Base-by-base conservation (phyloP, 2,329 filamentous ascomycete species). In the Aciculosporium take region DNA sequence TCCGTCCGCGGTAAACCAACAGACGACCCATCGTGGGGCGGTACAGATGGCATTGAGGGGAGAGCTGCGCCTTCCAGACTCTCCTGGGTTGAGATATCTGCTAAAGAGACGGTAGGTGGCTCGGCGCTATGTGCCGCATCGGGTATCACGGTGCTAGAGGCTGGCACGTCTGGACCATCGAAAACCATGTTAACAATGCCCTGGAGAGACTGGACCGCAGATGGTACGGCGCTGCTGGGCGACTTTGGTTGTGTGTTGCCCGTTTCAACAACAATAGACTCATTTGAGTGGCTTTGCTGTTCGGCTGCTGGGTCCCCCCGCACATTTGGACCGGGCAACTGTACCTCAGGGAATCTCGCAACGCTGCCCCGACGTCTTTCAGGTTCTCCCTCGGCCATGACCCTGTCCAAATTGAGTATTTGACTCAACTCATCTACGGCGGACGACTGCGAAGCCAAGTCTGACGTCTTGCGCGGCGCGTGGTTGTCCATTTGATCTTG, bases 41-140 rank as follows among this genome's bases (percentile, higher is more conserved):
- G 44, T 12, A 55, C 32, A 5, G 47, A 47, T 8, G 52, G 46
- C 18, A 54, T 39, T 8, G 56, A 36, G 3, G 51, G 40, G 3
- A 53, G 49, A 1, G 46, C 43, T 13, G 45, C 37, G 12, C 45
- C 51, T 5, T 48, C 48, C 3, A 52, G 45, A 25, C 53, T 56
- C 18, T 51, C 45, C 4, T 53, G 53, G 29, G 52, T 55, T 31
- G 52, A 60, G 12, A 65, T 59, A 29, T 60, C 61, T 15, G 62
- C 60, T 5, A 61, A 56, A n/a, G 61, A 61, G 20, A 65, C 49
- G 2, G 62, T 64, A 9, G 50, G 46, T n/a, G 51, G 53, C 3
- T 55, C 49, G 2, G 51, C 23, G 15, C 54, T 45, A 7, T 47
- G 48, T 9, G 39, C n/a, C 9, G 44, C 49, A 15, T 48, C 46